phyloP scores from a whole-genome alignment of 805 yeast species.

The Henningerozyma blattae region DNA sequence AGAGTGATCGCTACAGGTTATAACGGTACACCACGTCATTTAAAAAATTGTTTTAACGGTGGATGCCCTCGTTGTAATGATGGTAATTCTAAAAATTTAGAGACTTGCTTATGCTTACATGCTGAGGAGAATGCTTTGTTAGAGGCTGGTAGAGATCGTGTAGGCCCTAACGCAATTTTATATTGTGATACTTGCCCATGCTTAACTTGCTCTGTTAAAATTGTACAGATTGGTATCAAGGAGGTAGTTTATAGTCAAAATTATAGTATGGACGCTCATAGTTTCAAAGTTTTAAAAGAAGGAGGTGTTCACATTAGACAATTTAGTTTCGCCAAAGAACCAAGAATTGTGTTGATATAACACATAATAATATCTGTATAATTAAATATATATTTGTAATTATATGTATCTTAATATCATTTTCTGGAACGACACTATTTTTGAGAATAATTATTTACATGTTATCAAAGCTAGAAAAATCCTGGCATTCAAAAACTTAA shows the following conservation, averaged over 20 bases:
- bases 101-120: conserved; percentile 86
- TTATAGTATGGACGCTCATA: conserved; percentile 81
- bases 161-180: conserved; percentile 48
- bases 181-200: conserved; percentile 98
- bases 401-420: too few relatives aligned
- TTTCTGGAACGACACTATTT: too few relatives aligned
- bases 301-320: conserved; percentile 69
- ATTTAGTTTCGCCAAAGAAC: conserved; percentile 26
- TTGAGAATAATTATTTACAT: too few relatives aligned
- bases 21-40: conserved; percentile 90
- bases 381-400: too few relatives aligned
- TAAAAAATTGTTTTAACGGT: conserved; percentile 85
- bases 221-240: conserved; percentile 80
- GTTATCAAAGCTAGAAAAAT: too few relatives aligned
- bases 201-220: conserved; percentile 87
- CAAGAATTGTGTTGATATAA: conserved; percentile 15
- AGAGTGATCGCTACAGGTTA: conserved; percentile 94
- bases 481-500: conserved; percentile 1
- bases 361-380: too few relatives aligned
- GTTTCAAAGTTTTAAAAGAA: conserved; percentile 55
- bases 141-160: conserved; percentile 86
- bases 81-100: conserved; percentile 53
- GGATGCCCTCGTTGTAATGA: conserved; percentile 87
- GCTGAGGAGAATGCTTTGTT: conserved; percentile 95
- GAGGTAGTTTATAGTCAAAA: conserved; percentile 91